These are phyloP conservation scores for Lecanicillium sp. DNA, from an alignment of 2,329 filamentous ascomycete species.

Conservation along the genomic window DNA sequence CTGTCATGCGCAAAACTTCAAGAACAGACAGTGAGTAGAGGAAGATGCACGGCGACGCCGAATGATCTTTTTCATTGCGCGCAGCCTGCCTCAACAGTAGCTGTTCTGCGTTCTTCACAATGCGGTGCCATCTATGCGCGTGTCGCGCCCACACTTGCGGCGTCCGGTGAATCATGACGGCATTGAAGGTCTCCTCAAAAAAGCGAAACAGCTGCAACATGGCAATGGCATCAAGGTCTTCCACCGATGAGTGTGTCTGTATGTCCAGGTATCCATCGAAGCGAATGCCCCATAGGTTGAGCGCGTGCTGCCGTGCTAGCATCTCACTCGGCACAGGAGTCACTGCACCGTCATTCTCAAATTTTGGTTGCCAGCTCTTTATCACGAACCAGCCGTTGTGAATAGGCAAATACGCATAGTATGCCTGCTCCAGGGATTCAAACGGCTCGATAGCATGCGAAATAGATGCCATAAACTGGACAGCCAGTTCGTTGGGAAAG, in stretches of 20 bases:
- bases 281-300: slow-evolving; percentile 1
- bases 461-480: background rate
- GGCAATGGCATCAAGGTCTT: background rate
- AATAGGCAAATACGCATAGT: slow-evolving; percentile 10
- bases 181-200: slow-evolving; percentile 8
- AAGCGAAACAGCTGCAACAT: slow-evolving; percentile 5
- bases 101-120: slow-evolving; percentile 1
- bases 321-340: background rate
- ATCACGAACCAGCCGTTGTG: slow-evolving; percentile 2
- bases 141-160: slow-evolving; percentile 6
- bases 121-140: slow-evolving; percentile 8
- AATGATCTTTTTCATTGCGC: background rate
- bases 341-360: background rate
- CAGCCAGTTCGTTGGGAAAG: background rate
- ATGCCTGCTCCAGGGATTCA: slow-evolving; percentile 5
- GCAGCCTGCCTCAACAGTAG: background rate
- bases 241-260: background rate
- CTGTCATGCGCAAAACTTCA: slow-evolving; percentile 4
- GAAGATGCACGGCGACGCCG: background rate
- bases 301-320: slow-evolving; percentile 2
- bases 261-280: background rate
- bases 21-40: slow-evolving; percentile 7
- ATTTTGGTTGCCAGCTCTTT: background rate
- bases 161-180: slow-evolving; percentile 7
- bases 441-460: background rate